These are phyloP conservation scores for Alternaria sp. DNA, from an alignment of 2,329 filamentous ascomycete genomes.

Conservation along the genomic window DNA sequence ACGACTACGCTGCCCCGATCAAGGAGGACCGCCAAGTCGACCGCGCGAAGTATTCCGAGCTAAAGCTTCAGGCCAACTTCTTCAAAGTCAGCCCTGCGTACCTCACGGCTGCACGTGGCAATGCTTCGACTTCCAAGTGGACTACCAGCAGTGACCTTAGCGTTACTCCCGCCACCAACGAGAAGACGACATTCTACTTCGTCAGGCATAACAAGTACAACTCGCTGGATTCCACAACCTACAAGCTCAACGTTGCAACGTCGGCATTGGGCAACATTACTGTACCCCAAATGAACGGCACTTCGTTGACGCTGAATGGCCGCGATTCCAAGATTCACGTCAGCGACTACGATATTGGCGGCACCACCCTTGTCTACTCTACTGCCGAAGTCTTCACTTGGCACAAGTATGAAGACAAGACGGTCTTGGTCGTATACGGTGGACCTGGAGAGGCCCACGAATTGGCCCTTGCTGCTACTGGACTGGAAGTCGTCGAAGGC, in stretches of 20 bases:
- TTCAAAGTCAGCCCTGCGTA: constrained; percentile 74
- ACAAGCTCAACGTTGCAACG: constrained; percentile 68
- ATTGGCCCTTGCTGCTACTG: constrained; percentile 56
- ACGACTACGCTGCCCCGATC: constrained; percentile 69
- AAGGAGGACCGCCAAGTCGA: constrained; percentile 71
- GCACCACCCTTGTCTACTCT: constrained; percentile 67
- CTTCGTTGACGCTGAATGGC: constrained; percentile 62
- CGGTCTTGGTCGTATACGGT: constrained; percentile 69
- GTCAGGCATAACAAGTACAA: constrained; percentile 69
- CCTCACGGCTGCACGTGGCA: constrained; percentile 56
- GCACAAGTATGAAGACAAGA: constrained; percentile 67
- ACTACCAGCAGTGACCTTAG: constrained; percentile 57
- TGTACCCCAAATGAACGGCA: constrained; percentile 65
- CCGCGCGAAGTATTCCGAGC: constrained; percentile 79
- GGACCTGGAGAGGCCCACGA: constrained; percentile 68
- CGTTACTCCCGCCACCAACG: constrained; percentile 66
- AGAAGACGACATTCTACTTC: constrained; percentile 68
- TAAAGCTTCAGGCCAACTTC: constrained; percentile 79
- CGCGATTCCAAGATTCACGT: constrained; percentile 72
- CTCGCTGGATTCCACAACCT: constrained; percentile 62
- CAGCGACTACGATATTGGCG: constrained; percentile 68
- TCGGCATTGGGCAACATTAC: constrained; percentile 61
- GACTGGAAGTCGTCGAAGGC: constrained; percentile 51
- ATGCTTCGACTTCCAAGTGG: constrained; percentile 36
- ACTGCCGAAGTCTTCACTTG: constrained; percentile 73